Base-by-base conservation (phyloP, 768 basidiomycete genomes). In the Rhizopogon vulgaris region DNA sequence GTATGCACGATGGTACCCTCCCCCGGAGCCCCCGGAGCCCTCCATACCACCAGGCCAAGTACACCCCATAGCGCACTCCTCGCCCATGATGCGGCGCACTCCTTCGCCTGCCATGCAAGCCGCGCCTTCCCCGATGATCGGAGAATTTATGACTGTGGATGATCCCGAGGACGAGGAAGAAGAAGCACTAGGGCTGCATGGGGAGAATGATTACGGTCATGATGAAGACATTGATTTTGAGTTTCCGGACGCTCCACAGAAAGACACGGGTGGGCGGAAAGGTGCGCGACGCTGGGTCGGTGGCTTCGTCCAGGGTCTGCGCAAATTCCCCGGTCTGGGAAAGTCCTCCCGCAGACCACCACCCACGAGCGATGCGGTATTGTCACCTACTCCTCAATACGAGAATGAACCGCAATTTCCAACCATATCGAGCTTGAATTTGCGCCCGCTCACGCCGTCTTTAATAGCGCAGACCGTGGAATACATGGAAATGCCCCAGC, bases 261-360 rank as follows among this genome's bases (percentile, higher is more conserved):
- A 46, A 10, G 24, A 3, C 28, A 47, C 5, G 11, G 48, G 28
- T 10, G 49, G 15, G 12, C 56, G 46, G 17, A 56, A 36, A 32
- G 38, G 48, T 28, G 48, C 55, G n/a, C 53, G 22, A 5, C 51
- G 60, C 37, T 52, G 70, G 14, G 51, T 67, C 4, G 63, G 62
- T 15, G 63, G 66, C 1, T 52, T 74, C 17, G 68, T 73, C 49
- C 58, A 60, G 0, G 67, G 69, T 4, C 49, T 74, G 7, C 70
- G 64, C 55, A 68, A 64, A 47, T 56, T 63, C 22, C 58, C 64
- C 41, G 58, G 58, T 11, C 18, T 46, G 45, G 32, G 45, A 14
- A 46, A 46, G 14, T 22, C 32, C 14, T 15, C 45, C 8, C 45
- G 1, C 14, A 22, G 32, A 22, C 45, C 32, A n/a, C 22, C 45